Evolutionary conservation across 176 grass and related monocot genomes (phyloP), one percentile per base, ranked within the genome.

Genomic region (Dendrocalamus sinicus): DNA sequence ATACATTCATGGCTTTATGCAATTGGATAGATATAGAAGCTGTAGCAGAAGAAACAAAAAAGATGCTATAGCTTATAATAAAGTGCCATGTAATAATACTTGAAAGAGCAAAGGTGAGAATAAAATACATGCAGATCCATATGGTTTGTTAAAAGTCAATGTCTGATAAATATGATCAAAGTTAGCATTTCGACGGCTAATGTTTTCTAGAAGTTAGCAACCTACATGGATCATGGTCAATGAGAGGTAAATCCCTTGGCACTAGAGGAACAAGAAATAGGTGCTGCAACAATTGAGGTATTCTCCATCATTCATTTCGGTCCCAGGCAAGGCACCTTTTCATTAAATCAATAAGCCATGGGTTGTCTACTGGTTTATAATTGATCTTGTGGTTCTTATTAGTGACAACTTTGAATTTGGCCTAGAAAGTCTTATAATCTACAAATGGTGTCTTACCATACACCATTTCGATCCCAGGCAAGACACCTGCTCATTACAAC

Each of bases 401-500:
- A 22, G 93, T 99, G n/a, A 99, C 92, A 17, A 88, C 88, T 76
- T 96, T 94, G 67, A 94, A 94, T 71, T 99, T 99, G 32, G 92
- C 90, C 92, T 88, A 99, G 72, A 99, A 96, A 35, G 59, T 91
- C 78, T 92, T 94, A 86, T 96, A 94, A 15, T 91, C 87, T 1
- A 90, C 86, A 94, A 99, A 99, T 13, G 92, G 93, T 45, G 93
- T 99, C 88, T 91, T 99, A 24, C 96, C 96, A 88, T 96, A 96
- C 55, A 99, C 96, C 96, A 98, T 98, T 70, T 95, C 28, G 96
- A 95, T 73, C 96, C 93, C 50, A 95, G 30, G 30, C 30, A 32
- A 32, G 30, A 2, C 30, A 32, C 94, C 96, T 96, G 90, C 67
- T 89, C 54, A 67, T 70, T 35, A 39, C 43, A 66, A 35, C 16